Conservation (phyloP, 768 basidiomycete genomes). For the Russula griseocarnosa region DNA sequence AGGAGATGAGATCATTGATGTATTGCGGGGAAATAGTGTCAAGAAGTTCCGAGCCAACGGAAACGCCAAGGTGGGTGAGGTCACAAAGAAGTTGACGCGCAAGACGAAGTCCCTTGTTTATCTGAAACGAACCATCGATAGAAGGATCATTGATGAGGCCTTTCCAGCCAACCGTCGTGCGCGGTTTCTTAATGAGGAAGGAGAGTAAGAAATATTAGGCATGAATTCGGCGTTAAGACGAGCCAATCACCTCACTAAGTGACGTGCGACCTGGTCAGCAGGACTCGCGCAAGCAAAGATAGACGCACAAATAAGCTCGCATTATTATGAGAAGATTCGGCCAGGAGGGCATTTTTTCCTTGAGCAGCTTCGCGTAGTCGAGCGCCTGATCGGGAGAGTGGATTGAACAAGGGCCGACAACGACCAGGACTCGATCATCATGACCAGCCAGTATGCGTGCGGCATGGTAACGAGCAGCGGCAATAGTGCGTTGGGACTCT, state of each 20-base stretch:
- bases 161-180: slow-evolving; percentile 98
- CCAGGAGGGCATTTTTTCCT: slow-evolving; percentile 60
- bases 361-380: slow-evolving; percentile 73
- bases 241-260: slow-evolving; percentile 39
- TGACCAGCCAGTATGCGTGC: slow-evolving; percentile 78
- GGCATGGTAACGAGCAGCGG: slow-evolving; percentile 70
- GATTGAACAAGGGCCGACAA: slow-evolving; percentile 95
- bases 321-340: slow-evolving; percentile 86
- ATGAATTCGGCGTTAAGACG: neutral
- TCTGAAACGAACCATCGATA: slow-evolving; percentile 90
- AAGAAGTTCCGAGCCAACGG: slow-evolving; percentile 91
- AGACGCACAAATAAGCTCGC: slow-evolving; percentile 93
- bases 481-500: slow-evolving; percentile 69
- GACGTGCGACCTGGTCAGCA: slow-evolving; percentile 36
- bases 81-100: slow-evolving; percentile 89
- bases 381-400: slow-evolving; percentile 84
- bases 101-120: slow-evolving; percentile 92
- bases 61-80: slow-evolving; percentile 83
- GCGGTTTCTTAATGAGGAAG: slow-evolving; percentile 65
- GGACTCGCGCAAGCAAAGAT: slow-evolving; percentile 13
- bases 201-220: neutral
- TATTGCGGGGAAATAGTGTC: slow-evolving; percentile 84
- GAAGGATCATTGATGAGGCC: slow-evolving; percentile 93
- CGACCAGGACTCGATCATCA: slow-evolving; percentile 82
- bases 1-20: slow-evolving; percentile 77